Evolutionary conservation across 169 alveolate genomes (phyloP), one percentile per base, ranked within the genome.

Genomic region (Plasmodium vinckei): DNA sequence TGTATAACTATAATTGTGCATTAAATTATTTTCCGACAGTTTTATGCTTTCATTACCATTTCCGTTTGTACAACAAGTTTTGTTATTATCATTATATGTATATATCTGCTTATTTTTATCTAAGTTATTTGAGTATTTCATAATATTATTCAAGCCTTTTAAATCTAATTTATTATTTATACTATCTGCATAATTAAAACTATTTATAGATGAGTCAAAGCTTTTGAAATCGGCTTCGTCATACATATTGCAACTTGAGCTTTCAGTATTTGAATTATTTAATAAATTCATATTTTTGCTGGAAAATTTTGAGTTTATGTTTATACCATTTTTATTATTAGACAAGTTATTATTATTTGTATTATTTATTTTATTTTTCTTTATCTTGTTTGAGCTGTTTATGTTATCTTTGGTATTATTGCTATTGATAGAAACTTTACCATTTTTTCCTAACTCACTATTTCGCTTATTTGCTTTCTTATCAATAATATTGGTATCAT

Each of bases 131-230:
- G 87, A 19, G 44, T 56, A 13, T 10, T 39, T 56, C 71, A 57
- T 49, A 72, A 56, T 13, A 3, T 2, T 63, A 15, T 63, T 72
- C 17, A 39, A 17, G 63, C 10, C 60, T 19, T 59, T 25, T 19
- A 72, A 44, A n/a, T 44, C 71, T 42, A 72, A 39, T 44, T 59
- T 42, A 27, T 59, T 46, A 46, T 64, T 72, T 4, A 59, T 33
- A 27, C 49, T 49, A 72, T 25, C 60, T 57, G 5, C 23, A 15
- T 46, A 13, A 49, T 49, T 56, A 44, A 57, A 72, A 72, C 56
- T 72, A 72, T 72, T 71, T 54, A 59, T 13, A 71, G 54, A 51
- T 9, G 84, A 12, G 27, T 53, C 19, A 39, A 21, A 63, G n/a
- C 9, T 42, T 9, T 13, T 56, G 19, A 61, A 9, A 25, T 59